Base-by-base conservation (phyloP, 768 basidiomycete genomes). In the Collybia mongolica region DNA sequence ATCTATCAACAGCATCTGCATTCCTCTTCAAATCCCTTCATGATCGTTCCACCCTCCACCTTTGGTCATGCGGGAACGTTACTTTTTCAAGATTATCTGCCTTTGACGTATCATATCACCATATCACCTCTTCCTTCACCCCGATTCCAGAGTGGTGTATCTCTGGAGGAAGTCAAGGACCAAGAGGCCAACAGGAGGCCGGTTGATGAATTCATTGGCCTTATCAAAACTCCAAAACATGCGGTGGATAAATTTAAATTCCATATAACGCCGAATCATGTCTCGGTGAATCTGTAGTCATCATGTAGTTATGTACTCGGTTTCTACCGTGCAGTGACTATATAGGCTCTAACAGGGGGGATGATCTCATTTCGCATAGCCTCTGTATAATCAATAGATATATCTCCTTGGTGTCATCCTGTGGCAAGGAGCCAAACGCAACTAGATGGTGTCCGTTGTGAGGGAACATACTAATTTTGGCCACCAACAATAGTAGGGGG, bases 1-100 rank as follows among this genome's bases (percentile, higher is more conserved):
- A 60, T 69, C 45, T 82, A 77, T 64, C 74, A 64, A 45, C 84
- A 82, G 54, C 81, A 83, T 60, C 74, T 84, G 40, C 65, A 68
- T 38, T 74, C 72, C 1, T 57, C 56, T 28, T 55, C 55, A 11
- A 46, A 36, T 22, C 39, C 52, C 8, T 46, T 45, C 29, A 29
- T 42, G 23, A 29, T 24, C 37, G 44, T 39, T 28, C 46, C 22
- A 17, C 20, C 24, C 15, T 2, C 38, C 18, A 39, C 38, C 8
- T 14, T 35, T 23, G 40, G 43, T 26, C 12, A 32, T 42, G 18
- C 38, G 19, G 4, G 14, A 11, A 6, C 20, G 7, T 19, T 43
- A 56, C 20, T 19, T 29, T 26, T 26, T 15, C 23, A 46, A 40
- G 40, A 50, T 39, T 42, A 49, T 23, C 45, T 55, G 14, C 42